These are phyloP conservation scores for Zasmidium cellare DNA, from an alignment of 2,329 filamentous ascomycete species.

Conservation along the genomic window DNA sequence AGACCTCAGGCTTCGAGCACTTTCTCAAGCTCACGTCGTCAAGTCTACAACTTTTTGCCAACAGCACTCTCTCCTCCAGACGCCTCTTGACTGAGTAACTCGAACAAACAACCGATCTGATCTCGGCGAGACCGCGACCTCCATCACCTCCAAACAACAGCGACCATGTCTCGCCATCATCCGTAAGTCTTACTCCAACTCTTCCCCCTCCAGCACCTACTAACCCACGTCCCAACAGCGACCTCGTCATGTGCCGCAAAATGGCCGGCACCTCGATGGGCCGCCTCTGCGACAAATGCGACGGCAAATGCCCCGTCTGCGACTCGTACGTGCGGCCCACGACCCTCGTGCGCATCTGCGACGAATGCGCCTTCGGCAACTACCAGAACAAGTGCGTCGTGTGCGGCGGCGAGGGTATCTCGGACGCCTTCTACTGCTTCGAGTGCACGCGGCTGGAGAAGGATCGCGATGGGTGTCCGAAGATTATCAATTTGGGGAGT, in stretches of 20 bases:
- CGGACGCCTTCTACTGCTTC: conserved; percentile 98
- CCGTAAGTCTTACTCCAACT: conserved; percentile 60
- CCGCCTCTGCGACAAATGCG: conserved; percentile 98
- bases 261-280: conserved; percentile 96
- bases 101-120: no score
- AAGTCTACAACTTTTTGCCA: not conserved
- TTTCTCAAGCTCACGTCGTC: not conserved
- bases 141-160: not conserved
- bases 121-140: no score
- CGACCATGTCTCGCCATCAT: conserved; percentile 85
- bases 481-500: conserved; percentile 98
- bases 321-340: conserved; percentile 98
- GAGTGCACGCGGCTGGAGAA: conserved; percentile 97
- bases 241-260: conserved; percentile 99
- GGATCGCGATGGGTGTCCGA: conserved; percentile 94
- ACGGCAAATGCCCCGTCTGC: conserved; percentile 98
- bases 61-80: not conserved
- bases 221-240: conserved; percentile 51
- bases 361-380: conserved; percentile 99
- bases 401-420: conserved; percentile 96
- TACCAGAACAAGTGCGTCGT: conserved; percentile 99
- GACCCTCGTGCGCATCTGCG: conserved; percentile 95
- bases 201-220: conserved; percentile 16
- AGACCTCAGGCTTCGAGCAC: not conserved
- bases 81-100: not conserved